Conservation (phyloP, 2,329 filamentous ascomycete genomes). For the Fusarium xylarioides region DNA sequence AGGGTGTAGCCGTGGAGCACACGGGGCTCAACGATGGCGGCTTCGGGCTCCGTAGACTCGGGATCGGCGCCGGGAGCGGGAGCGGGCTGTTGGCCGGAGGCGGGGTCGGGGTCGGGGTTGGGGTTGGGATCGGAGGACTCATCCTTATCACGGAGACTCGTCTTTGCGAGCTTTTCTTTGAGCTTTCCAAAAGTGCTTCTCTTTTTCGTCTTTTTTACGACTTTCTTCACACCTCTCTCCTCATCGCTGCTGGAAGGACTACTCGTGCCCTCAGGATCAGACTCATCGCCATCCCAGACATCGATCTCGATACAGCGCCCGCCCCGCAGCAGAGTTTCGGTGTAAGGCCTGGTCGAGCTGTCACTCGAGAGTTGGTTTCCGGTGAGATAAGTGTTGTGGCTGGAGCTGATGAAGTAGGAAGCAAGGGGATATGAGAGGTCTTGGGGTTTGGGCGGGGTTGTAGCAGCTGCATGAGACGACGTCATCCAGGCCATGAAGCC, state of each 20-base stretch:
- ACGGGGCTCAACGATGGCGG: constrained; percentile 69
- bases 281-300: constrained; percentile 91
- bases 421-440: constrained; percentile 81
- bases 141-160: constrained; percentile 53
- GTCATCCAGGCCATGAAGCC: constrained; percentile 66
- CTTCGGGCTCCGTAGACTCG: constrained; percentile 32
- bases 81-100: constrained; percentile 1
- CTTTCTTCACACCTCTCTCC: constrained; percentile 58
- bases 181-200: constrained; percentile 68
- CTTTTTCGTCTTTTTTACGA: constrained; percentile 63
- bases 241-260: constrained; percentile 57
- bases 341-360: constrained; percentile 89
- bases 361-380: constrained; percentile 88
- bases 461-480: constrained; percentile 56
- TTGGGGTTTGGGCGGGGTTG: constrained; percentile 51
- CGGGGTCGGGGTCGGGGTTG: background rate
- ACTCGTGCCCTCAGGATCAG: constrained; percentile 59
- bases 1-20: constrained; percentile 91
- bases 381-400: constrained; percentile 93
- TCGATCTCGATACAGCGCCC: constrained; percentile 95
- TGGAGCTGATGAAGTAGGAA: constrained; percentile 93
- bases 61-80: background rate
- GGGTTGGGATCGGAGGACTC: background rate
- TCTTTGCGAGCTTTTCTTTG: constrained; percentile 65
- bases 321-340: constrained; percentile 81